Evolutionary conservation across 148 eudicot species (phyloP).

Genomic region (Dysphania ambrosioides): DNA sequence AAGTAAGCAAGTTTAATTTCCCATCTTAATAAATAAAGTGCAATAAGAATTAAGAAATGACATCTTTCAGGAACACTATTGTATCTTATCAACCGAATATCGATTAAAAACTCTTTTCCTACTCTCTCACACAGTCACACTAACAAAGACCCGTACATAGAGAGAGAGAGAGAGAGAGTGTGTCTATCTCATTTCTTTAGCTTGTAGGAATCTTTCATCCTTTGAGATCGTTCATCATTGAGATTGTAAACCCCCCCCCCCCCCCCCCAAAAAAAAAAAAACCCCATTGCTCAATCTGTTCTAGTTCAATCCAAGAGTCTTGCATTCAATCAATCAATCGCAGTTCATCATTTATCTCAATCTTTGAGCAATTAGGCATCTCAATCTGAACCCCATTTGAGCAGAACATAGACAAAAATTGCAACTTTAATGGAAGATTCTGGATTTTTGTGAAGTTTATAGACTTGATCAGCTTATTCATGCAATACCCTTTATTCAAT

Average conservation of each 20-base stretch:
- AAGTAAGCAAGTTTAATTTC: too few species aligned
- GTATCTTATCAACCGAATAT: too few species aligned
- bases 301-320: background rate
- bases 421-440: slow-evolving; percentile 11
- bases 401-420: background rate
- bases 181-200: background rate
- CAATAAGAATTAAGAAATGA: too few species aligned
- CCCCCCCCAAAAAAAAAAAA: too few species aligned
- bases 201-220: slow-evolving; percentile 15
- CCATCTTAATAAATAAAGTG: too few species aligned
- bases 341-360: background rate
- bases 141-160: background rate
- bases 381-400: background rate
- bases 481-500: slow-evolving; percentile 21
- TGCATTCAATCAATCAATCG: too few species aligned
- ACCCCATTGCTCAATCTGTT: background rate
- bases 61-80: too few species aligned
- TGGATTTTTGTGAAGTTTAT: background rate
- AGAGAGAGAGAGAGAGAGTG: background rate
- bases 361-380: slow-evolving; percentile 4
- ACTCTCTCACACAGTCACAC: background rate
- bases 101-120: too few species aligned
- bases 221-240: slow-evolving; percentile 19
- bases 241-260: slow-evolving; percentile 27
- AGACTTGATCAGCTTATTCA: slow-evolving; percentile 13